Conservation (phyloP, 208 protist genomes). For the Lotmaria passim region DNA sequence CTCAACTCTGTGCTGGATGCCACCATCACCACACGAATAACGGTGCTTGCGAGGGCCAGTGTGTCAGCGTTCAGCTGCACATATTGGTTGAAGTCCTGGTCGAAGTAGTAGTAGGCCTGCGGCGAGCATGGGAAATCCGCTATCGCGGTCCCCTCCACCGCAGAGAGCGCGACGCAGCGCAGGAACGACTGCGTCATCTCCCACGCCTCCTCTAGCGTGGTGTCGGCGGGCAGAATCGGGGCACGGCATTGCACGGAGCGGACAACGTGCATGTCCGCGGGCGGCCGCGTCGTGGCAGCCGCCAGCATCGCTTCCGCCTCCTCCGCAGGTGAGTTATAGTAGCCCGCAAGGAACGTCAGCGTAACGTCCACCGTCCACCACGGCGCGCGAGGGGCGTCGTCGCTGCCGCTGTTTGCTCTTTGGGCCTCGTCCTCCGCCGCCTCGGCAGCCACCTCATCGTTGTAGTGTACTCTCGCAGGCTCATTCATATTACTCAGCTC, state of each 20-base stretch:
- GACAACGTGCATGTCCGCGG: constrained; percentile 23
- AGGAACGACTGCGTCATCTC: constrained; percentile 34
- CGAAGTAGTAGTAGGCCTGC: constrained; percentile 54
- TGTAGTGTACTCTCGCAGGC: not conserved
- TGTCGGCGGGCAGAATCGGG: constrained; percentile 31
- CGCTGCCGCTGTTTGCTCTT: not conserved
- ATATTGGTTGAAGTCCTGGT: constrained; percentile 51
- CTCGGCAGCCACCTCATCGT: not conserved
- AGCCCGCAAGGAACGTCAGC: not conserved
- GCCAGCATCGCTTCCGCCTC: constrained; percentile 24
- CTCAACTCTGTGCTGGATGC: not conserved
- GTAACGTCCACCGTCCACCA: constrained; percentile 41
- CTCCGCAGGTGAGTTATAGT: constrained; percentile 3
- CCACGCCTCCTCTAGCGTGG: constrained; percentile 22
- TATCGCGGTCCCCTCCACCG: constrained; percentile 16
- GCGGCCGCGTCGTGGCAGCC: constrained; percentile 11
- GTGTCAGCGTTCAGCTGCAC: constrained; percentile 47
- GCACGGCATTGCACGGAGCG: constrained; percentile 33
- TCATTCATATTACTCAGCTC: not conserved
- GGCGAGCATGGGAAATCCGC: constrained; percentile 18
- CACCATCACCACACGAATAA: constrained; percentile 42
- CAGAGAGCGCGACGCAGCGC: constrained; percentile 28
- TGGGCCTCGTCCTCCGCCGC: not conserved
- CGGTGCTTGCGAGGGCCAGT: constrained; percentile 29
- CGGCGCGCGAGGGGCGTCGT: not conserved